These are phyloP conservation scores for Phaeoacremonium minimum DNA, from an alignment of 2,329 filamentous ascomycete genomes.

Conservation along the genomic window DNA sequence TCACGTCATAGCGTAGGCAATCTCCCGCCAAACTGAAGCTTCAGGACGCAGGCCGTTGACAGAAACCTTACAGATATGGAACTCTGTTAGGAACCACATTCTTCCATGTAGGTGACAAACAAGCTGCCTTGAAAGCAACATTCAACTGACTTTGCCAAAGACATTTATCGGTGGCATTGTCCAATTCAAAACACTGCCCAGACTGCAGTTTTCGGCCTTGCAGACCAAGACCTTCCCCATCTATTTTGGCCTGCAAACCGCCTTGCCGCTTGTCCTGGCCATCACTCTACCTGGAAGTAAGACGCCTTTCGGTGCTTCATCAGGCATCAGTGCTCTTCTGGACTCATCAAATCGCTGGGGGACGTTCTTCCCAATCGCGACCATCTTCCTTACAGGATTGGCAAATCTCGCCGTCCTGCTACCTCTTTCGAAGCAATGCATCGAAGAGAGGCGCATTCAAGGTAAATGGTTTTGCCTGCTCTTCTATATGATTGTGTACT, in stretches of 20 bases:
- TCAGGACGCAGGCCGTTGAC: neutral
- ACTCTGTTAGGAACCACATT: slow-evolving; percentile 81
- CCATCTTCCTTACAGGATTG: slow-evolving; percentile 67
- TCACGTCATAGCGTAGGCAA: slow-evolving; percentile 65
- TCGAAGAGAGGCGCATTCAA: slow-evolving; percentile 74
- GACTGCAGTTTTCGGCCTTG: slow-evolving; percentile 75
- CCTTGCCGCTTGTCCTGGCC: slow-evolving; percentile 67
- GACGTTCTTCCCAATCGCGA: slow-evolving; percentile 64
- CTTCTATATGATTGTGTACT: neutral
- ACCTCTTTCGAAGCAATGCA: slow-evolving; percentile 70
- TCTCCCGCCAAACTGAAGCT: too few relatives aligned
- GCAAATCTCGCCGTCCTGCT: slow-evolving; percentile 68
- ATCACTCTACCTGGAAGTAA: slow-evolving; percentile 72
- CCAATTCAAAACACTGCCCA: slow-evolving; percentile 71
- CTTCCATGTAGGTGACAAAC: slow-evolving; percentile 77
- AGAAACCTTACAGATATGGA: slow-evolving; percentile 62
- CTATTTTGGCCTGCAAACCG: slow-evolving; percentile 83
- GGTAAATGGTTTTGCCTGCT: slow-evolving; percentile 59
- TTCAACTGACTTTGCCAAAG: slow-evolving; percentile 29
- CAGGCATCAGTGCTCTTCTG: slow-evolving; percentile 51
- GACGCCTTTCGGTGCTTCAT: slow-evolving; percentile 37
- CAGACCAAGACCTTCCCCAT: slow-evolving; percentile 80
- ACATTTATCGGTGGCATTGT: slow-evolving; percentile 73
- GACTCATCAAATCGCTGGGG: slow-evolving; percentile 56
- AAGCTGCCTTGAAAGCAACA: too few relatives aligned